These are phyloP conservation scores for Cryptococcus neoformans DNA, from an alignment of 1,284 basidiomycete genomes.

Conservation along the genomic window DNA sequence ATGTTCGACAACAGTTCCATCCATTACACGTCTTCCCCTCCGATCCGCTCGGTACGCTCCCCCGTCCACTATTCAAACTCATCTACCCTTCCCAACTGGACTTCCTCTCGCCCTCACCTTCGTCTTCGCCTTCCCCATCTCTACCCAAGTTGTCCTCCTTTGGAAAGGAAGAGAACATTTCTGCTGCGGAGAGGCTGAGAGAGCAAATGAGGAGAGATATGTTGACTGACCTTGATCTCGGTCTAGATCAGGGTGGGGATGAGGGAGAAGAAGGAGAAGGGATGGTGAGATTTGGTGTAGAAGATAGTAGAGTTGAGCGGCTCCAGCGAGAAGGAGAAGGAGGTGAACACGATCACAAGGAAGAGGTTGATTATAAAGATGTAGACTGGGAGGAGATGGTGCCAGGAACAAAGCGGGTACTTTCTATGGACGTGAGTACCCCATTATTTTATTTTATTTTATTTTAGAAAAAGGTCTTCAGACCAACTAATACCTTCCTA, in stretches of 20 bases:
- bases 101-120: constrained; percentile 20
- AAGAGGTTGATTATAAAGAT: constrained; percentile 13
- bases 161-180: constrained; percentile 23
- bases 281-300: not conserved
- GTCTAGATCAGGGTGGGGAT: constrained; percentile 19
- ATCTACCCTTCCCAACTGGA: constrained; percentile 35
- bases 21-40: constrained; percentile 43
- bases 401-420: constrained; percentile 38
- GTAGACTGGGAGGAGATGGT: constrained; percentile 40
- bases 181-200: constrained; percentile 38
- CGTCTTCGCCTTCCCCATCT: constrained; percentile 6
- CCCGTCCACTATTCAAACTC: constrained; percentile 32
- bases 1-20: constrained; percentile 35
- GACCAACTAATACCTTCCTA: no score
- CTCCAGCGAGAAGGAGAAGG: constrained; percentile 1
- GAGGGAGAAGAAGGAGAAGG: constrained; percentile 1
- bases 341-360: not conserved
- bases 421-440: constrained; percentile 45
- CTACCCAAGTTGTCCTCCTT: constrained; percentile 1
- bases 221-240: constrained; percentile 25
- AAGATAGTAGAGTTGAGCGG: not conserved
- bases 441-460: not conserved
- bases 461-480: not conserved
- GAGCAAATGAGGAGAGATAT: constrained; percentile 46
- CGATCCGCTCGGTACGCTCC: constrained; percentile 29